Evolutionary conservation across 2,329 filamentous ascomycete genomes (phyloP).

Genomic region (Blastomyces parvus): DNA sequence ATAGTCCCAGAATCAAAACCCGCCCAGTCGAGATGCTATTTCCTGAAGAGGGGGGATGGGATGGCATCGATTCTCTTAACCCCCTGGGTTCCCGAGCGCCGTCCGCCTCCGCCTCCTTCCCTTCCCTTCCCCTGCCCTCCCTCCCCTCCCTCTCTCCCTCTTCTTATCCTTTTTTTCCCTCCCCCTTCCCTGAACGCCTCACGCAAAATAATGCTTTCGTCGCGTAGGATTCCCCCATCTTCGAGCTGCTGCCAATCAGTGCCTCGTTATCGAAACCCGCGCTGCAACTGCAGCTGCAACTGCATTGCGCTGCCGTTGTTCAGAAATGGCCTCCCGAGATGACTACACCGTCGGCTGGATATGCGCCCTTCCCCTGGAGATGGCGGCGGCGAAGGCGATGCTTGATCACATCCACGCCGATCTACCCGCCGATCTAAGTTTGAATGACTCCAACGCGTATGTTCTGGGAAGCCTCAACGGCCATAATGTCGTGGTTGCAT

Average conservation of each 20-base stretch:
- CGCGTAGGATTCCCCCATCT: background rate
- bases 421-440: background rate
- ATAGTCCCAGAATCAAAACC: no score
- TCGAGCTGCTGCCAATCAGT: background rate
- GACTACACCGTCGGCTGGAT: conserved; percentile 16
- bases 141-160: no score
- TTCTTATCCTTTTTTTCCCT: background rate
- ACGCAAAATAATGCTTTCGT: background rate
- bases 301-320: background rate
- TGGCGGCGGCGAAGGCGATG: conserved; percentile 9
- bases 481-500: conserved; percentile 18
- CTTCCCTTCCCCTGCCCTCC: no score
- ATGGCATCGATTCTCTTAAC: no score
- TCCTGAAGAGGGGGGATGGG: no score
- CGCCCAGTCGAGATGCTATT: no score
- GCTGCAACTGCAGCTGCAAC: background rate
- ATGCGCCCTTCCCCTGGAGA: conserved; percentile 11
- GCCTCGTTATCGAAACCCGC: background rate
- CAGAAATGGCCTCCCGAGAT: conserved; percentile 8
- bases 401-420: conserved; percentile 9
- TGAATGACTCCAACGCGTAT: conserved; percentile 18
- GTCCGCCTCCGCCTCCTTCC: no score
- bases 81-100: no score
- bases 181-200: background rate
- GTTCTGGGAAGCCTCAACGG: conserved; percentile 15